Conservation (phyloP, 2,329 filamentous ascomycete genomes). For the Penicillium sp. region DNA sequence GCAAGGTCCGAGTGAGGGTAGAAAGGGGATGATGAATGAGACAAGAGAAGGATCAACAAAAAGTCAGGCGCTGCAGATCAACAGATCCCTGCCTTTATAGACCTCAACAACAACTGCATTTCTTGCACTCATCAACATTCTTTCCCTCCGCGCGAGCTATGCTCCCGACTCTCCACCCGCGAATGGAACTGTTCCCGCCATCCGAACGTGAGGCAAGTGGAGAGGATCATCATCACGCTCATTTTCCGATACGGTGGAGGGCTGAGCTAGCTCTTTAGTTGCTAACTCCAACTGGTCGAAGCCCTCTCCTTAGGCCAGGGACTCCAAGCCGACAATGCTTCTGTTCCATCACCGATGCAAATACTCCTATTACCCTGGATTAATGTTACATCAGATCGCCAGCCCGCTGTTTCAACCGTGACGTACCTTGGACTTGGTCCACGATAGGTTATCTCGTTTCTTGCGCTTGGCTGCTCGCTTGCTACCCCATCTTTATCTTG, state of each 20-base stretch:
- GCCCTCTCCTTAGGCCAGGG: slow-evolving; percentile 9
- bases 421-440: background rate
- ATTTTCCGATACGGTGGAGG: background rate
- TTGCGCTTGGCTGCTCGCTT: background rate
- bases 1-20: background rate
- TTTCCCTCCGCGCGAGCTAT: background rate
- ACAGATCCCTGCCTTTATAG: slow-evolving; percentile 10
- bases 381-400: slow-evolving; percentile 18
- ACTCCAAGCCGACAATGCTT: slow-evolving; percentile 19
- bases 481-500: slow-evolving; percentile 3
- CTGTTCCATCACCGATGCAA: slow-evolving; percentile 18
- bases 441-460: slow-evolving; percentile 3
- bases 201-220: slow-evolving; percentile 3
- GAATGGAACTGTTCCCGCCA: background rate
- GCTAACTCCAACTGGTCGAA: slow-evolving; percentile 6
- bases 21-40: slow-evolving; percentile 7
- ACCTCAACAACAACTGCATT: background rate
- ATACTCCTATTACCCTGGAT: background rate
- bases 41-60: slow-evolving; percentile 6
- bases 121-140: background rate
- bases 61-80: slow-evolving; percentile 13
- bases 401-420: slow-evolving; percentile 1
- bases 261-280: slow-evolving; percentile 12
- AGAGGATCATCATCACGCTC: slow-evolving; percentile 2
- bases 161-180: background rate